Evolutionary conservation across 2,329 filamentous ascomycete genomes (phyloP).

Genomic region (Venturiaceae sp.): DNA sequence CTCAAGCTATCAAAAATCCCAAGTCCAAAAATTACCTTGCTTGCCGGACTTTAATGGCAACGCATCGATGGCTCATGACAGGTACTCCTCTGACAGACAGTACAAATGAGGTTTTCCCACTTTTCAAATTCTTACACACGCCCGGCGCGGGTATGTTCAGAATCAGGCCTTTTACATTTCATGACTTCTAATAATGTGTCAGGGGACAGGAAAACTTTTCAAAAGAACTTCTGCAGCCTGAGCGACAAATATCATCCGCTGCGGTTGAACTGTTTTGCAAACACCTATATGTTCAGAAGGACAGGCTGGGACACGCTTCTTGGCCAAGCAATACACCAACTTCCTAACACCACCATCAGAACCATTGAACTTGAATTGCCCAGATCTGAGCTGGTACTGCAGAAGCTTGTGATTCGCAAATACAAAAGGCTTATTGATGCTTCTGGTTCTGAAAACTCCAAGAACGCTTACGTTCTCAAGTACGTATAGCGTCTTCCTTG

Average conservation of each 20-base stretch:
- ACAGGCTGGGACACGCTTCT: neutral
- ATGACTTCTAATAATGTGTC: neutral
- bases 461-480: no score
- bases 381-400: neutral
- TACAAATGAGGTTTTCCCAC: constrained; percentile 21
- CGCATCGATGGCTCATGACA: constrained; percentile 24
- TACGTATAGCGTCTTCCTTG: no score
- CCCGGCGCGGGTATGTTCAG: constrained; percentile 26
- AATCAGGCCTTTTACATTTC: neutral
- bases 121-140: constrained; percentile 34
- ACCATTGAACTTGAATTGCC: neutral
- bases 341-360: neutral
- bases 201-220: neutral
- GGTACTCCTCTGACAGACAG: neutral
- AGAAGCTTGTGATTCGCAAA: neutral
- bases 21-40: constrained; percentile 30
- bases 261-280: neutral
- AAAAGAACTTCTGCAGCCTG: neutral
- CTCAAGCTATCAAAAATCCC: constrained; percentile 45
- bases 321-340: neutral
- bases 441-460: no score
- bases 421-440: no score
- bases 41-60: constrained; percentile 29
- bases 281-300: neutral
- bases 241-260: neutral